phyloP scores from a whole-genome alignment of 129 eudicot species.

The Flaveria bidentis region DNA sequence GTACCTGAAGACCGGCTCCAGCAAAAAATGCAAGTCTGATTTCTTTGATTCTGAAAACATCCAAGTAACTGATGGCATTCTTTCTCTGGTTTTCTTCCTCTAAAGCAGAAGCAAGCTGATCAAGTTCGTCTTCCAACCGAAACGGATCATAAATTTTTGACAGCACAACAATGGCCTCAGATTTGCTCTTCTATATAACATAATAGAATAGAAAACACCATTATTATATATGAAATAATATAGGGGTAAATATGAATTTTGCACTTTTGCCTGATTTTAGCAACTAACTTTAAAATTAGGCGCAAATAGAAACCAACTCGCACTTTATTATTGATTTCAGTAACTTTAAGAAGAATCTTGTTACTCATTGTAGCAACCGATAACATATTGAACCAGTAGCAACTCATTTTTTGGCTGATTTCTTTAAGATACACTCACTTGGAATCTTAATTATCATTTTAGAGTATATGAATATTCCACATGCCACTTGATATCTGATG shows the following conservation, averaged over 20 bases:
- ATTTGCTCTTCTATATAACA: conserved; percentile 58
- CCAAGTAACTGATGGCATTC: conserved; percentile 54
- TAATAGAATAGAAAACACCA: background rate
- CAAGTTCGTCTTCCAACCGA: conserved; percentile 79
- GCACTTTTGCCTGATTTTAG: background rate
- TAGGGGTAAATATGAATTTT: background rate
- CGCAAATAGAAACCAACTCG: background rate
- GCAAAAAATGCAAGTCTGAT: conserved; percentile 87
- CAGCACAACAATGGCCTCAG: conserved; percentile 79
- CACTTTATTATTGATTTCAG: background rate
- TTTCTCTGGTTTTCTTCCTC: conserved; percentile 69
- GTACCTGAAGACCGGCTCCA: conserved; percentile 97
- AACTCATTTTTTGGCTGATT: background rate
- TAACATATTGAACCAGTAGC: background rate
- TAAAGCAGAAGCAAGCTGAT: conserved; percentile 67
- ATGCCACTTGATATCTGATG: background rate
- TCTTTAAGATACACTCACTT: background rate
- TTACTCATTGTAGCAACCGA: background rate
- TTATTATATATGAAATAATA: conserved; percentile 12
- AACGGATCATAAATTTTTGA: conserved; percentile 84
- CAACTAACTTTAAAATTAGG: background rate
- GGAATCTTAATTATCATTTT: background rate
- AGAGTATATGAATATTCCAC: background rate
- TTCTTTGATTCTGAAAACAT: conserved; percentile 70
- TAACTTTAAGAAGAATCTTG: background rate